Conservation (phyloP, 1,139 yeast species). For the Pichia sp. region DNA sequence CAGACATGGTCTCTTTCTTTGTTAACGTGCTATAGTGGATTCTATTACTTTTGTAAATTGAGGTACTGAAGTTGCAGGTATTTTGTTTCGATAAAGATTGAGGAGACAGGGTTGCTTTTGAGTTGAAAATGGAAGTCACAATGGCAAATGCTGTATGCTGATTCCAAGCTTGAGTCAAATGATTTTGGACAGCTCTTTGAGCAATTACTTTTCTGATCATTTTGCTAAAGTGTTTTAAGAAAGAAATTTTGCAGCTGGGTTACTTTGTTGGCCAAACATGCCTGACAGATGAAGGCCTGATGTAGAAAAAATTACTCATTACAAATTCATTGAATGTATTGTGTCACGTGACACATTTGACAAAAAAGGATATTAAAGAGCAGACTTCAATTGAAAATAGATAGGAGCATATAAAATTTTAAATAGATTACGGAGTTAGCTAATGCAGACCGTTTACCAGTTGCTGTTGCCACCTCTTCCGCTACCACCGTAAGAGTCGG, state of each 20-base stretch:
- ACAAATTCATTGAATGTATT: too few species aligned
- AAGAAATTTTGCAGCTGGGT: too few species aligned
- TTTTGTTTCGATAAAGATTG: neutral
- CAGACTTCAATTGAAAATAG: neutral
- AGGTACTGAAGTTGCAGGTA: neutral
- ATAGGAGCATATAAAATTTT: neutral
- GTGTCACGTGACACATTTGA: neutral
- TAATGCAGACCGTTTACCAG: neutral
- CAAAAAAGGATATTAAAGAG: neutral
- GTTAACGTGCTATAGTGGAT: neutral
- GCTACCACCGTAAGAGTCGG: neutral
- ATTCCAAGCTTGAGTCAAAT: too few species aligned
- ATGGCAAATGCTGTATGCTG: too few species aligned
- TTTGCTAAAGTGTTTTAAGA: too few species aligned
- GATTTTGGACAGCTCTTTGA: too few species aligned
- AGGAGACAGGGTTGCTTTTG: neutral
- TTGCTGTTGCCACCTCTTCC: slow-evolving; percentile 11
- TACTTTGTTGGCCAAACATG: too few species aligned
- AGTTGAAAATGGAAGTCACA: too few species aligned
- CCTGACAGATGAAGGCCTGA: too few species aligned
- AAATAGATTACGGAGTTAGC: neutral
- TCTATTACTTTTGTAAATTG: neutral
- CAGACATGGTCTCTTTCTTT: slow-evolving; percentile 1
- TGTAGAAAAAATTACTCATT: too few species aligned
- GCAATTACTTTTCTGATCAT: too few species aligned